A percentile compares a stretch with the other conserved stretches of the same genome.
Evolutionary conservation across 2,329 filamentous ascomycete species (phyloP).

Genomic region (Fusarium graminum): DNA sequence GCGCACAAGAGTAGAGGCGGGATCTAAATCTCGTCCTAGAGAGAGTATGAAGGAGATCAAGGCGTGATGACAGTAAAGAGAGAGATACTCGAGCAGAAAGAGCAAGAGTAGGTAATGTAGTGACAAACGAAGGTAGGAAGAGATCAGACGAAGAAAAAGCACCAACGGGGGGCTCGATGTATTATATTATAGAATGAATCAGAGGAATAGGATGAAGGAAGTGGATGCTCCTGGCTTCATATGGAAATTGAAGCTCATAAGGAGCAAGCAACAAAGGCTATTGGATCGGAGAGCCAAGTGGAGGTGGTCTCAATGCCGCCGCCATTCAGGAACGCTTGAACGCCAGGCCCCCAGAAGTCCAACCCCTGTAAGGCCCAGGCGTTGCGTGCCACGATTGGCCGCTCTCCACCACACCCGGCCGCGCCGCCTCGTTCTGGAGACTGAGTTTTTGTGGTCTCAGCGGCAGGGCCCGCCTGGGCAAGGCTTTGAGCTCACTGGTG

Average conservation of each 20-base stretch:
- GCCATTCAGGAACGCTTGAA: constrained; percentile 41
- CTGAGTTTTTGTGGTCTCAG: constrained; percentile 35
- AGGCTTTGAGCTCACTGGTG: constrained; percentile 19
- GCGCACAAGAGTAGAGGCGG: constrained; percentile 12
- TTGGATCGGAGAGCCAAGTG: constrained; percentile 17
- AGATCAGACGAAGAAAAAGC: constrained; percentile 27
- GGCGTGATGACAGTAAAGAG: constrained; percentile 11
- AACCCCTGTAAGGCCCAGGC: constrained; percentile 30
- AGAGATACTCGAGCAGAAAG: constrained; percentile 19
- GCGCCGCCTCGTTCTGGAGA: constrained; percentile 30
- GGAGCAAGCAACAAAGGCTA: constrained; percentile 22
- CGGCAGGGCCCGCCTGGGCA: constrained; percentile 46
- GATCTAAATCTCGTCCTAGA: background rate
- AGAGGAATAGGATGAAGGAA: constrained; percentile 27
- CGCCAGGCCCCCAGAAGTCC: constrained; percentile 18
- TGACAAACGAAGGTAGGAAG: constrained; percentile 33
- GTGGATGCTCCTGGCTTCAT: constrained; percentile 30
- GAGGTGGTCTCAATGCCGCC: constrained; percentile 39
- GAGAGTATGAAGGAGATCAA: background rate
- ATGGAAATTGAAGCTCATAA: constrained; percentile 41
- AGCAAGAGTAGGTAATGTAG: constrained; percentile 8
- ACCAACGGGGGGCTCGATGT: constrained; percentile 19
- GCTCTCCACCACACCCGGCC: constrained; percentile 10
- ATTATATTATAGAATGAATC: constrained; percentile 15
- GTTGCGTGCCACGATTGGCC: constrained; percentile 25